A percentile compares a stretch with the other conserved stretches of the same genome.
Evolutionary conservation across 371 early-diverging fungal genomes (phyloP).

Genomic region (Sporodiniella umbellata): DNA sequence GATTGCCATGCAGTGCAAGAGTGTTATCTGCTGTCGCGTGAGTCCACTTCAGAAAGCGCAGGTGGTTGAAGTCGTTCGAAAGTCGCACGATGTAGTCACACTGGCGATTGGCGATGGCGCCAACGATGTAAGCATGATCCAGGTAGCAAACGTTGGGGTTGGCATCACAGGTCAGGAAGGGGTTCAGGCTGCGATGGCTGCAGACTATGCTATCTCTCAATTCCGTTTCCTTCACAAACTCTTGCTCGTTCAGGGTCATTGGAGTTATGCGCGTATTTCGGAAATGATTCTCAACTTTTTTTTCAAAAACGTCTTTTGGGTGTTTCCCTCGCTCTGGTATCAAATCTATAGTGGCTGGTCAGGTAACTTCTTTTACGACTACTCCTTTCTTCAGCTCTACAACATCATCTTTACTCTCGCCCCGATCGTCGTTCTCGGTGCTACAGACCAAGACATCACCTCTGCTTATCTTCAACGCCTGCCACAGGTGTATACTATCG

Average conservation of each 20-base stretch:
- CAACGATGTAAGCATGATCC: slow-evolving; percentile 93
- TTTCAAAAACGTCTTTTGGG: slow-evolving; percentile 92
- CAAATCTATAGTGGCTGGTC: slow-evolving; percentile 82
- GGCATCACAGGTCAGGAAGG: slow-evolving; percentile 94
- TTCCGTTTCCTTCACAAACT: slow-evolving; percentile 85
- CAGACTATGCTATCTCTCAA: slow-evolving; percentile 88
- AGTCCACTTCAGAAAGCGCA: slow-evolving; percentile 96
- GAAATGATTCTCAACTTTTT: slow-evolving; percentile 89
- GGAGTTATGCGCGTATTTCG: slow-evolving; percentile 87
- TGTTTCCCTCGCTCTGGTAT: slow-evolving; percentile 80
- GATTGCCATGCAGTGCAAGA: slow-evolving; percentile 78
- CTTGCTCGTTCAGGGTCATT: slow-evolving; percentile 83
- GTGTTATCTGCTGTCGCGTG: slow-evolving; percentile 94
- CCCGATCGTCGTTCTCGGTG: slow-evolving; percentile 59
- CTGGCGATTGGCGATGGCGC: slow-evolving; percentile 98
- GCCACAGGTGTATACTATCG: slow-evolving; percentile 65
- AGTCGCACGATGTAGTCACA: slow-evolving; percentile 70
- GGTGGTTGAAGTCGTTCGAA: slow-evolving; percentile 90
- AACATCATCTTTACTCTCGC: slow-evolving; percentile 76
- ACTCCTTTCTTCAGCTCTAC: slow-evolving; percentile 78
- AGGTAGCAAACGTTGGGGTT: slow-evolving; percentile 92
- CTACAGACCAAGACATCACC: slow-evolving; percentile 63
- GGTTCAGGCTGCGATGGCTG: slow-evolving; percentile 85
- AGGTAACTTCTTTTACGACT: slow-evolving; percentile 85
- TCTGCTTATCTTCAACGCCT: slow-evolving; percentile 54